phyloP scores from a whole-genome alignment of 352 stramenopile species.

The Globisporangium barbulae region DNA sequence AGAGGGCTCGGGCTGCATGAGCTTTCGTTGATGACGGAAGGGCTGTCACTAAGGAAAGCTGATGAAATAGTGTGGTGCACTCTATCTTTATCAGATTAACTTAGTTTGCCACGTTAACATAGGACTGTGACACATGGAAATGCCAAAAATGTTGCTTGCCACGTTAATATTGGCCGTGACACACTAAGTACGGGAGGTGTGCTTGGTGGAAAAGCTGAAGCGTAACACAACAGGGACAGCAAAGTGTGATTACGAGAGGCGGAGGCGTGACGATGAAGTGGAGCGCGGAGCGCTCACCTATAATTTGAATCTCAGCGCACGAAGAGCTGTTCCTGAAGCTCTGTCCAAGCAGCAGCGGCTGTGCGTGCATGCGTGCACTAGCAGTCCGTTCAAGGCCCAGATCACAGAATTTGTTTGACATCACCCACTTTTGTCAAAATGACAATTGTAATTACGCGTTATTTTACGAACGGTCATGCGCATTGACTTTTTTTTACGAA shows the following conservation, averaged over 20 bases:
- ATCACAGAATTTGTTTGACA: not conserved
- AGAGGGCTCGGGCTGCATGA: slow-evolving; percentile 9
- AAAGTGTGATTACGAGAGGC: not conserved
- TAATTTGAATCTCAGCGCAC: not conserved
- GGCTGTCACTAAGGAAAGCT: slow-evolving; percentile 4
- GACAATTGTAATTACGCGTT: not conserved
- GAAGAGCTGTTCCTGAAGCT: not conserved
- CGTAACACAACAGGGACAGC: not conserved
- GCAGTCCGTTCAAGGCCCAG: too few relatives aligned
- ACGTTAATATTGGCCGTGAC: not conserved
- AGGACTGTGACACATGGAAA: not conserved
- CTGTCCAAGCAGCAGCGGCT: not conserved
- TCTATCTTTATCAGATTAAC: not conserved
- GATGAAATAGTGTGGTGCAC: not conserved
- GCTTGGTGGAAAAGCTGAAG: not conserved
- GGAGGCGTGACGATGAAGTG: not conserved
- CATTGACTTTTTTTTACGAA: not conserved
- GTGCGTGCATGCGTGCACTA: too few relatives aligned
- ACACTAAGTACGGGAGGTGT: not conserved
- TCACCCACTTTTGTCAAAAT: not conserved
- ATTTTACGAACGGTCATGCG: not conserved
- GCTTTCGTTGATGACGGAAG: slow-evolving; percentile 7
- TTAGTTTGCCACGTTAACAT: not conserved
- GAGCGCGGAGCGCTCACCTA: not conserved
- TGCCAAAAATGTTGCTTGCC: too few relatives aligned